A percentile compares a stretch with the other conserved stretches of the same genome.
These are phyloP conservation scores for Mantamonas sphyraenae DNA, from an alignment of 78 protist species.

Conservation along the genomic window DNA sequence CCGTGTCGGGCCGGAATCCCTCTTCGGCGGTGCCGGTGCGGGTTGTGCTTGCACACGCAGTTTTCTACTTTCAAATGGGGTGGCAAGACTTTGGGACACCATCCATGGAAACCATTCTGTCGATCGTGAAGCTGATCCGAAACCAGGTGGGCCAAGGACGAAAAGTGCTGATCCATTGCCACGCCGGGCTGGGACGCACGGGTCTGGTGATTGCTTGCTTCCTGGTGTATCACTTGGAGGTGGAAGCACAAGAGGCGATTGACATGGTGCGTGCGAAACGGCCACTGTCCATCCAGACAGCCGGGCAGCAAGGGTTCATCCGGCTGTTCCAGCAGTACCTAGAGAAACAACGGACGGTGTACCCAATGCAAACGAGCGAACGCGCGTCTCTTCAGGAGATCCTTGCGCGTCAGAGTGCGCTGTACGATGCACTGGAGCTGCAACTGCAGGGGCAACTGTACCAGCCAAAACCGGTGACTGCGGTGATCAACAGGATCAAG, in stretches of 20 bases:
- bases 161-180: constrained; percentile 1
- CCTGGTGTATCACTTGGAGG: neutral
- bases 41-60: neutral
- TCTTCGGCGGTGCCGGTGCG: neutral
- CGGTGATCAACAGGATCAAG: too few relatives aligned
- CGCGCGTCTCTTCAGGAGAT: too few relatives aligned
- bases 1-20: neutral
- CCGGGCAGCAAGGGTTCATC: neutral
- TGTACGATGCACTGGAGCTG: too few relatives aligned
- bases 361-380: too few relatives aligned
- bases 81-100: constrained; percentile 1
- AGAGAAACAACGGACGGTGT: neutral
- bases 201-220: neutral
- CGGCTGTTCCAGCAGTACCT: neutral
- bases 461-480: too few relatives aligned
- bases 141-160: neutral
- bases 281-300: neutral
- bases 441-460: too few relatives aligned
- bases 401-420: too few relatives aligned
- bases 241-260: neutral
- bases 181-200: constrained; percentile 14
- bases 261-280: neutral
- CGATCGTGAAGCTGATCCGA: neutral
- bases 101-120: neutral
- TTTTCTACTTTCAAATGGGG: neutral